phyloP scores from a whole-genome alignment of 192 early-diverging fungal genomes.

The Linnemannia elongata region DNA sequence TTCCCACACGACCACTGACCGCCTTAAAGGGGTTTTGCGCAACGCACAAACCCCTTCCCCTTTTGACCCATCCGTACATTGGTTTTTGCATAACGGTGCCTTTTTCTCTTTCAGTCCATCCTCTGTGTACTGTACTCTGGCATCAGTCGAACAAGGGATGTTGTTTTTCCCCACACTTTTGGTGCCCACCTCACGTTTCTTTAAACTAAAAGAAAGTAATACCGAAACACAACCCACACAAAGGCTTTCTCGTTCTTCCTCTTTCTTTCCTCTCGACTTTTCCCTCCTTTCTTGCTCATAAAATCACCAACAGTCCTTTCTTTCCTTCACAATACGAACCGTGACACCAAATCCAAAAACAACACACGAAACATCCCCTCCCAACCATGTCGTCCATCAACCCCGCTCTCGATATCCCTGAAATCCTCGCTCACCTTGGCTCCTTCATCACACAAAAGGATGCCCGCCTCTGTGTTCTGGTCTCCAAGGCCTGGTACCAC shows the following conservation, averaged over 20 bases:
- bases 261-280: background rate
- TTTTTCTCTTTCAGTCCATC: background rate
- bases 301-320: background rate
- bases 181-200: background rate
- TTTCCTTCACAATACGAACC: background rate
- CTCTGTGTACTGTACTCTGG: background rate
- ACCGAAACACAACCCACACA: background rate
- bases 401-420: conserved; percentile 29
- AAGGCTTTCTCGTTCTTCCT: background rate
- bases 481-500: conserved; percentile 26
- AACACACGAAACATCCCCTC: background rate
- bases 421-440: conserved; percentile 29
- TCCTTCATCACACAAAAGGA: conserved; percentile 24
- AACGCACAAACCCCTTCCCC: background rate
- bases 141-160: background rate
- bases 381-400: background rate
- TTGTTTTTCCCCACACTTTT: background rate
- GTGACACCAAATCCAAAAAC: conserved; percentile 2
- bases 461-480: conserved; percentile 26
- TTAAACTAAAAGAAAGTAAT: background rate
- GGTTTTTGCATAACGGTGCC: background rate
- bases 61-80: background rate
- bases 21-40: background rate
- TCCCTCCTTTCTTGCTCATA: background rate
- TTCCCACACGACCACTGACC: background rate